Base-by-base conservation (phyloP, 2,329 filamentous ascomycete genomes). In the Lachnellula hyalina region DNA sequence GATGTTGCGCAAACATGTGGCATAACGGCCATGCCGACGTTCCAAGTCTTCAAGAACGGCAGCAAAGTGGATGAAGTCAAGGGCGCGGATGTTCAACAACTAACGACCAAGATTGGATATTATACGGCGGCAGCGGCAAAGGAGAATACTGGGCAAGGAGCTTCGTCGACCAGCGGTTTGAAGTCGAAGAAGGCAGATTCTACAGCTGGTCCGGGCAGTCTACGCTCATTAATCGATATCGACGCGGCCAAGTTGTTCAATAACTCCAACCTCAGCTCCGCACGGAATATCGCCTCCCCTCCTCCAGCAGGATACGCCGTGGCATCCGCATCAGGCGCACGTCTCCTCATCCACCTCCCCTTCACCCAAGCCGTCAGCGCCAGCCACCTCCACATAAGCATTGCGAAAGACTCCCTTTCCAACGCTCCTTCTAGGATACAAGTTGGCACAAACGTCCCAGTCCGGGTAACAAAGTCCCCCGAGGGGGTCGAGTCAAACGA, bases 21-120 rank as follows among this genome's bases (percentile, higher is more conserved):
- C 64, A 85, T 96, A 67, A 84, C 84, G 62, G 89, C 90, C 75
- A 91, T 96, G 84, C 93, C 93, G 4, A 96, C 93, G 48, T 97
- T 97, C 74, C 83, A 96, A 70, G 84, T 97, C 73, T 91, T 89
- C 78, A 87, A 90, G 75, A 82, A 82, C 67, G 85, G 86, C 64
- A 77, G 80, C 62, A 83, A 86, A 67, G 78, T 89, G 67, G 81
- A 89, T 63, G 90, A 87, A 49, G 84, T 96, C 66, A 81, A 82
- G 66, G 94, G 93, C 63, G 91, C 91, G 36, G 89, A 96, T 75
- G 82, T 86, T 0, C 79, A 85, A 9, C 86, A 85, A 52, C 82
- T 97, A 34, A 86, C 84, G 2, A 65, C 64, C 23, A 67, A 67
- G 48, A 63, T 68, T 48, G 62, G 64, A 23, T 64, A 60, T 44